A percentile compares a stretch with the other conserved stretches of the same genome.
phyloP scores from a whole-genome alignment of 495 filamentous ascomycete genomes.

The Neurospora sp. region DNA sequence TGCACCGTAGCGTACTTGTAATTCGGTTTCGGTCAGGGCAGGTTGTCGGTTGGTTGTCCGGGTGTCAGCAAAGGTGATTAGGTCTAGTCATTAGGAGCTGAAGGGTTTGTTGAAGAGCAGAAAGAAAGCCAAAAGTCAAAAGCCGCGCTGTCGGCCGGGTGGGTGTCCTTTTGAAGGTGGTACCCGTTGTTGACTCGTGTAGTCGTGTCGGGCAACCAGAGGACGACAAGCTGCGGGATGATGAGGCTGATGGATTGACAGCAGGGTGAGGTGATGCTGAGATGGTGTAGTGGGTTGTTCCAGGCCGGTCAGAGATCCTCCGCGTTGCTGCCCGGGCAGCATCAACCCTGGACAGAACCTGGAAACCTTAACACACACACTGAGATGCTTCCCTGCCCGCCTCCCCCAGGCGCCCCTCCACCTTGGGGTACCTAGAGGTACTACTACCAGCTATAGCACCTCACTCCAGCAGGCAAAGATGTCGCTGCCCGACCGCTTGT shows the following conservation, averaged over 20 bases:
- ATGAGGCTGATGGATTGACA: neutral
- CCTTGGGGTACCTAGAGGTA: neutral
- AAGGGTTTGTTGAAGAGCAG: conserved; percentile 3
- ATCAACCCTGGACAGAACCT: neutral
- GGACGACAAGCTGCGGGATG: conserved; percentile 2
- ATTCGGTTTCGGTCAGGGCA: neutral
- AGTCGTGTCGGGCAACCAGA: conserved; percentile 18
- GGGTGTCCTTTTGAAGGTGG: neutral
- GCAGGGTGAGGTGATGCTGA: neutral
- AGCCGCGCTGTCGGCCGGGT: neutral
- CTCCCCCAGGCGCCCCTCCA: neutral
- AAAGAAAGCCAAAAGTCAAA: neutral
- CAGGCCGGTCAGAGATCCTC: conserved; percentile 1
- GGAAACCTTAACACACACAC: neutral
- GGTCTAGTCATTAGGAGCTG: conserved; percentile 4
- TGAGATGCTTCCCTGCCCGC: neutral
- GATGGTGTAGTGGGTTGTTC: conserved; percentile 1
- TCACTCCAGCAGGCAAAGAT: neutral
- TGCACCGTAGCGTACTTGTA: neutral
- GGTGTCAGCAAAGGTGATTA: conserved; percentile 1
- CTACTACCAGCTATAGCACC: neutral
- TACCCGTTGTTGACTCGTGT: neutral
- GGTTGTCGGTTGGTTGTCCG: conserved; percentile 1
- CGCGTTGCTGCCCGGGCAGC: conserved; percentile 1
- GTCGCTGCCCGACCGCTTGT: conserved; percentile 14